phyloP scores from a whole-genome alignment of 371 early-diverging fungal species.

The Apophysomyces trapeziformis region DNA sequence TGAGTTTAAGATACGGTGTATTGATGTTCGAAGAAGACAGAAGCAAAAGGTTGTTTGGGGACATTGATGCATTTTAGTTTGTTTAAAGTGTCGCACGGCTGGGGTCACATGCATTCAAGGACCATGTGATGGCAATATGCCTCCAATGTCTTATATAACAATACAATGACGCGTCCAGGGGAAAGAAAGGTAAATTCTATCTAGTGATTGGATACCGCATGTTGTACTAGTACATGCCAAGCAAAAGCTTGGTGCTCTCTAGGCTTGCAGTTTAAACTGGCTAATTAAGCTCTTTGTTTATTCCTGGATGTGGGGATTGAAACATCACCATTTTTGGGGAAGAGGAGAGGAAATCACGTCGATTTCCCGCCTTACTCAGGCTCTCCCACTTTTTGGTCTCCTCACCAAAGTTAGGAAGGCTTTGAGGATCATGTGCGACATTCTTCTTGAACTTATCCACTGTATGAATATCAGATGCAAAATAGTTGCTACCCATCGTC shows the following conservation, averaged over 20 bases:
- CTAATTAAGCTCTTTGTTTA: background rate
- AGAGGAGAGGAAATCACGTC: constrained; percentile 1
- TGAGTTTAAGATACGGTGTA: background rate
- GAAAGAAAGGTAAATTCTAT: background rate
- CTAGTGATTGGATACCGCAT: background rate
- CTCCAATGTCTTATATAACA: background rate
- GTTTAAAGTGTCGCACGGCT: background rate
- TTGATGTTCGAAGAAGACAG: background rate
- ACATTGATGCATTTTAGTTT: background rate
- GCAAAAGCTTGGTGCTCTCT: background rate
- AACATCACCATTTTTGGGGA: background rate
- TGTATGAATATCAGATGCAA: background rate
- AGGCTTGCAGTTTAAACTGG: background rate
- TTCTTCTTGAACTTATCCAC: background rate
- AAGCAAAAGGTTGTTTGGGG: constrained; percentile 3
- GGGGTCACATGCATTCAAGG: background rate
- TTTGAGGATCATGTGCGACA: background rate
- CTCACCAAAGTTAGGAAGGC: too few relatives aligned
- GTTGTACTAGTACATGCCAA: background rate
- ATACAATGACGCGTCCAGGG: background rate
- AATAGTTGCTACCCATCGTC: background rate
- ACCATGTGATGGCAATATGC: background rate
- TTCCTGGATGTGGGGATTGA: constrained; percentile 8
- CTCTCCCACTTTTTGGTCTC: too few relatives aligned
- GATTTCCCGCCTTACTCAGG: background rate